Percentiles rank a stretch among this genome's conserved stretches.
These are phyloP conservation scores for Leishmania tarentolae DNA, from an alignment of 208 protist genomes.

Conservation along the genomic window DNA sequence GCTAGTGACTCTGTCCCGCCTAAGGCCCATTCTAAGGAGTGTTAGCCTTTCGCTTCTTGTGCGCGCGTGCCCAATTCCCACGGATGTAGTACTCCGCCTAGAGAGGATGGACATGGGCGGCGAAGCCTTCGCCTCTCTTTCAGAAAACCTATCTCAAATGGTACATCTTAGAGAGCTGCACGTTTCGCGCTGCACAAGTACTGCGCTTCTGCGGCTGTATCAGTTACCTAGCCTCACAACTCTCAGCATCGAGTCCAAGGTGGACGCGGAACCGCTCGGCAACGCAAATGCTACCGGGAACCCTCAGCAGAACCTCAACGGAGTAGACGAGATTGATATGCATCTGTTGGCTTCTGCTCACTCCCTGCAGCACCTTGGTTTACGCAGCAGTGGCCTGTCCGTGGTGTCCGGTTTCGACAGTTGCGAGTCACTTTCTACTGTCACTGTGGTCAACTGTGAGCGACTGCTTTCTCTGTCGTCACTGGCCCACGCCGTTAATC, in stretches of 20 bases:
- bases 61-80: conserved; percentile 3
- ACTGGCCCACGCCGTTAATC: neutral
- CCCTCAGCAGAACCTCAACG: neutral
- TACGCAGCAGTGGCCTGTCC: conserved; percentile 2
- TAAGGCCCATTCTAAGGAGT: conserved; percentile 1
- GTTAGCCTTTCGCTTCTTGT: conserved; percentile 6
- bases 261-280: neutral
- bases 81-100: neutral
- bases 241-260: conserved; percentile 1
- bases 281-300: neutral
- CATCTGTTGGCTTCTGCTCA: conserved; percentile 1
- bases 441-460: conserved; percentile 2
- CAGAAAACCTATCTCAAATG: neutral
- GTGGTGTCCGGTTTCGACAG: neutral
- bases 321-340: conserved; percentile 10
- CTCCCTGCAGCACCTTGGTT: neutral
- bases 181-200: conserved; percentile 6
- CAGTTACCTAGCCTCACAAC: neutral
- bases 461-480: neutral
- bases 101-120: conserved; percentile 12
- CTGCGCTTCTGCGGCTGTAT: neutral
- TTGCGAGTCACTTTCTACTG: conserved; percentile 1
- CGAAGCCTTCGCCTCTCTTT: conserved; percentile 8
- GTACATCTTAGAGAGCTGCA: conserved; percentile 10
- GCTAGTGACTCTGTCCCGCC: neutral